phyloP scores from a whole-genome alignment of 768 basidiomycete genomes.

The Tricholoma hemisulphureum region DNA sequence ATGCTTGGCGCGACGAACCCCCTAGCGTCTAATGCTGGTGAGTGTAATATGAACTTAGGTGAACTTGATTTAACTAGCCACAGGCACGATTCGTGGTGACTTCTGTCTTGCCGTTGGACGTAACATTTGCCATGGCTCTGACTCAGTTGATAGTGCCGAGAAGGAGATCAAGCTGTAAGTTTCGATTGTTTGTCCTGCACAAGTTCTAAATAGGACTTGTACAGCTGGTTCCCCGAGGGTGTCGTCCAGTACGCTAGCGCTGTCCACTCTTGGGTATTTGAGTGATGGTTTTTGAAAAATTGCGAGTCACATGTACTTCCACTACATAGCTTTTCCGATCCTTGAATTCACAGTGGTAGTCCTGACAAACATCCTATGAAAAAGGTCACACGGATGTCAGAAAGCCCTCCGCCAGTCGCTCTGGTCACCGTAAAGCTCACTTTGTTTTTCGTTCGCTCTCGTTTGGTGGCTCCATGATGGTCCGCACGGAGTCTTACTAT shows the following conservation, averaged over 20 bases:
- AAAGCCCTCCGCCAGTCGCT: constrained; percentile 12
- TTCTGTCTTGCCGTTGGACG: constrained; percentile 92
- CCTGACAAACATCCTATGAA: neutral
- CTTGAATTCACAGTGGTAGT: too few relatives aligned
- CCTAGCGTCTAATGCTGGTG: constrained; percentile 81
- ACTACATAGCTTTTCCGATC: constrained; percentile 3
- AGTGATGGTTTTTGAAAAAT: constrained; percentile 46
- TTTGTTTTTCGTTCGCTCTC: constrained; percentile 22
- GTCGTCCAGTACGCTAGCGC: constrained; percentile 66
- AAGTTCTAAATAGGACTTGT: constrained; percentile 7
- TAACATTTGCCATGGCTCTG: constrained; percentile 92
- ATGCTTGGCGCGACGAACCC: constrained; percentile 99
- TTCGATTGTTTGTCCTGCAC: neutral
- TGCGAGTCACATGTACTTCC: constrained; percentile 17
- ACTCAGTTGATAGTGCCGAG: constrained; percentile 84
- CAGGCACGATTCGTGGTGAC: constrained; percentile 95
- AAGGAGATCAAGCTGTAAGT: constrained; percentile 93
- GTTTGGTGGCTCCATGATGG: constrained; percentile 17
- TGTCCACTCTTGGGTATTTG: constrained; percentile 74
- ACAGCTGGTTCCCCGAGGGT: constrained; percentile 92
- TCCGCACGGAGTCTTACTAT: constrained; percentile 11
- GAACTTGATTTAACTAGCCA: constrained; percentile 7
- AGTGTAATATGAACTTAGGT: constrained; percentile 22
- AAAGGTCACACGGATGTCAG: neutral
- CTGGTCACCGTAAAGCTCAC: constrained; percentile 7